phyloP scores from a whole-genome alignment of 805 yeast species.

The Lachancea mirantina region DNA sequence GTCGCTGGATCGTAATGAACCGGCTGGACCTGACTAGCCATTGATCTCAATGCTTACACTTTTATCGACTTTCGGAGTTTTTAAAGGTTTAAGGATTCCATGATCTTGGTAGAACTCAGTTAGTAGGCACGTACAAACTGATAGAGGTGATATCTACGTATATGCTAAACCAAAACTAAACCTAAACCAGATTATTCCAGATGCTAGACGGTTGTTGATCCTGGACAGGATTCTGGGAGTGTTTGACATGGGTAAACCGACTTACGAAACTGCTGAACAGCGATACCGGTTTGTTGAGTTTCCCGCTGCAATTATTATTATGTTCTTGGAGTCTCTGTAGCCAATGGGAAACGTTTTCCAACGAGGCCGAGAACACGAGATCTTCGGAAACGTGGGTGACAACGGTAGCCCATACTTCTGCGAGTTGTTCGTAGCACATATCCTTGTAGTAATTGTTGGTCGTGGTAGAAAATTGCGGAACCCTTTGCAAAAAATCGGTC shows the following conservation, averaged over 20 bases:
- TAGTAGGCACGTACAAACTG: no score
- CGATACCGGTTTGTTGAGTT: constrained; percentile 21
- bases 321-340: constrained; percentile 19
- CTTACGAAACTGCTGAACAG: constrained; percentile 14
- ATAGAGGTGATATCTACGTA: no score
- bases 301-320: constrained; percentile 21
- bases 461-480: constrained; percentile 29
- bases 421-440: constrained; percentile 30
- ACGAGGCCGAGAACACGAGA: constrained; percentile 13
- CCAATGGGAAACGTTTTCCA: constrained; percentile 15
- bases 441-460: constrained; percentile 32
- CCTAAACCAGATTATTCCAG: constrained; percentile 8
- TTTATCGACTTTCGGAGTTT: no score
- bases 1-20: constrained; percentile 34
- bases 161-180: neutral
- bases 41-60: neutral
- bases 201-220: constrained; percentile 6
- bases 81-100: no score
- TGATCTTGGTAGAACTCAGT: no score
- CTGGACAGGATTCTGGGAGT: constrained; percentile 5
- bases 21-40: constrained; percentile 27
- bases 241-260: no score
- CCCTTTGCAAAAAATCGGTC: constrained; percentile 22
- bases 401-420: constrained; percentile 28
- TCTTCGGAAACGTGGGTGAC: constrained; percentile 24